Evolutionary conservation across 2,329 filamentous ascomycete genomes (phyloP).

Genomic region (Colletotrichum phormii): DNA sequence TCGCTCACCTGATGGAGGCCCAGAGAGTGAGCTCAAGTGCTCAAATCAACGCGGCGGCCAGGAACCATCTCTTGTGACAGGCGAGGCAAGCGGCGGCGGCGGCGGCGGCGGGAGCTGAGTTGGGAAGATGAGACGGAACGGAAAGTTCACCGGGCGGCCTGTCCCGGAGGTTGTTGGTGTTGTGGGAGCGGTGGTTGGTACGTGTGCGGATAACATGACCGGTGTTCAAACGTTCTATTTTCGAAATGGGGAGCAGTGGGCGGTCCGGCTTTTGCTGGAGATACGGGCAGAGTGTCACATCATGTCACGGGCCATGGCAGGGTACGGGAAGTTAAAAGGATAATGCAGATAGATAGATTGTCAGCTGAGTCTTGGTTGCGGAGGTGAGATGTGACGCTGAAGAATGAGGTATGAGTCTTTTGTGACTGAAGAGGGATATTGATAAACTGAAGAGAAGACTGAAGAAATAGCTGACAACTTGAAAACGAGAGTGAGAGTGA

Average conservation of each 20-base stretch:
- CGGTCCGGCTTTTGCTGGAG: background rate
- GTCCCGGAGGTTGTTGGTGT: background rate
- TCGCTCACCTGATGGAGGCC: background rate
- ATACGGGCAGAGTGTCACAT: background rate
- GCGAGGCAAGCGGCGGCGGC: background rate
- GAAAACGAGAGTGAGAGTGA: background rate
- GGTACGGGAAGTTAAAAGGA: too few relatives aligned
- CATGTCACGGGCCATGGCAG: background rate
- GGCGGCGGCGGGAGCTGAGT: background rate
- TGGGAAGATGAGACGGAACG: constrained; percentile 7
- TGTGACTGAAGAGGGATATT: background rate
- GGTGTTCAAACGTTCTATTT: background rate
- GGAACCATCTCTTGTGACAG: background rate
- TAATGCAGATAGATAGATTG: too few relatives aligned
- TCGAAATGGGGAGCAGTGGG: background rate
- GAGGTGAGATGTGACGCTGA: background rate
- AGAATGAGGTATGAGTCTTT: background rate
- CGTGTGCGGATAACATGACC: background rate
- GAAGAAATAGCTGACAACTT: background rate
- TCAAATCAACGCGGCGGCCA: background rate
- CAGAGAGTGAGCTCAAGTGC: background rate
- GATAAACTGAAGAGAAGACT: background rate
- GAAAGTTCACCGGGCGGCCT: constrained; percentile 18
- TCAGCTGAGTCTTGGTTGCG: background rate
- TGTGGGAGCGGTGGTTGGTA: background rate